Conservation (phyloP, 345 rosid genomes). For the Rubroshorea leprosula region DNA sequence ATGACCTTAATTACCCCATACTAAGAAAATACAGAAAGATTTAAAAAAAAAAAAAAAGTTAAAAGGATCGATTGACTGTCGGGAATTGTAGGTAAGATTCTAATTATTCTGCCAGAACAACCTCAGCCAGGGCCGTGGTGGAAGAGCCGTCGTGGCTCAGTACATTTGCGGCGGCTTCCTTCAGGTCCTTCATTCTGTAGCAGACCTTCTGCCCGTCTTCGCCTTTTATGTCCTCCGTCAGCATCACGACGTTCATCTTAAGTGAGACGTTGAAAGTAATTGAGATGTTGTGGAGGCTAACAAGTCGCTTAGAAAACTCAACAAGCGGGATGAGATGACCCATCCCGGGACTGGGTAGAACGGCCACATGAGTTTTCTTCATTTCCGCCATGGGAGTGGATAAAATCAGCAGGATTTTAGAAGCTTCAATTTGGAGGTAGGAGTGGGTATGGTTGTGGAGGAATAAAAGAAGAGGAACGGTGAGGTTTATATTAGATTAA, state of each 20-base stretch:
- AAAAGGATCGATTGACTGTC: neutral
- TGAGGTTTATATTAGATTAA: neutral
- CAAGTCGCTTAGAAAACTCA: slow-evolving; percentile 57
- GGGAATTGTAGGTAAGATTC: neutral
- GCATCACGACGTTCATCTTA: slow-evolving; percentile 24
- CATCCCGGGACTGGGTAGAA: slow-evolving; percentile 70
- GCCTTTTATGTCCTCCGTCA: slow-evolving; percentile 25
- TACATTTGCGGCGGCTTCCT: slow-evolving; percentile 21
- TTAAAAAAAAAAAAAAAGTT: neutral
- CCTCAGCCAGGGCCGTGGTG: slow-evolving; percentile 17
- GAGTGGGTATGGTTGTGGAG: neutral
- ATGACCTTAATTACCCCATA: neutral
- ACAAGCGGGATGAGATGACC: slow-evolving; percentile 75
- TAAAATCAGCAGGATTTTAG: neutral
- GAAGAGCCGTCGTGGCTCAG: slow-evolving; percentile 34
- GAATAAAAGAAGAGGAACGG: neutral
- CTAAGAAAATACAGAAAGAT: neutral
- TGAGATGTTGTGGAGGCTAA: slow-evolving; percentile 31
- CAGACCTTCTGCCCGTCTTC: slow-evolving; percentile 19
- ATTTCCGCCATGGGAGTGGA: slow-evolving; percentile 27
- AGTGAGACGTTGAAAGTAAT: slow-evolving; percentile 47
- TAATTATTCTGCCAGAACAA: slow-evolving; percentile 19
- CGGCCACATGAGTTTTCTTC: slow-evolving; percentile 35
- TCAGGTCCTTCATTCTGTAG: slow-evolving; percentile 15
- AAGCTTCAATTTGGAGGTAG: neutral